These are phyloP conservation scores for Calocybe indica DNA, from an alignment of 768 basidiomycete genomes.

Conservation along the genomic window DNA sequence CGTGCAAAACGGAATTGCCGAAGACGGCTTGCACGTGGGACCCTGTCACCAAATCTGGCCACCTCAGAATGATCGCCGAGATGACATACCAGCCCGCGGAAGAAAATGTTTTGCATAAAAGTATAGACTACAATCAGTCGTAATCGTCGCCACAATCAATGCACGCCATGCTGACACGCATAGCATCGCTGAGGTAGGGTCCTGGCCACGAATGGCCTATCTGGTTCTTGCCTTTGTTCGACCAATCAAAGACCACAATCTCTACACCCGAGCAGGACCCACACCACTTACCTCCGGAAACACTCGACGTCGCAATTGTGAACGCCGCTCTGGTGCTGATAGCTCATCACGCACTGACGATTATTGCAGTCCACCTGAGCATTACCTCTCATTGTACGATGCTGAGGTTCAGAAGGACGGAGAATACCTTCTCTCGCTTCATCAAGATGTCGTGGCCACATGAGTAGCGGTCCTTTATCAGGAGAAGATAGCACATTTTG, in stretches of 20 bases:
- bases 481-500: conserved; percentile 25
- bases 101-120: background rate
- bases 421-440: conserved; percentile 28
- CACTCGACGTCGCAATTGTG: conserved; percentile 36
- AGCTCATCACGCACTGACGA: conserved; percentile 33
- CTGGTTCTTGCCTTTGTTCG: background rate
- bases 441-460: conserved; percentile 25
- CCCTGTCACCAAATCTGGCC: no score
- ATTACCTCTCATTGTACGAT: background rate
- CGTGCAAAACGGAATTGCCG: no score
- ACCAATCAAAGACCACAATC: no score
- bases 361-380: conserved; percentile 44
- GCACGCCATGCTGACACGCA: background rate
- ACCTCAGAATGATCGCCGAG: no score
- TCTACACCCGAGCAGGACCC: background rate
- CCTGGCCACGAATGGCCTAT: background rate
- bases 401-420: background rate
- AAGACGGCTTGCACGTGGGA: no score
- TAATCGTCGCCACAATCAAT: background rate
- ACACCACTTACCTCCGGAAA: conserved; percentile 24
- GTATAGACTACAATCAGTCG: no score
- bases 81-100: no score
- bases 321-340: conserved; percentile 17
- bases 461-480: conserved; percentile 22
- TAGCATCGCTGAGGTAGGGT: background rate